Conservation (phyloP, 345 rosid genomes). For the Rhodomyrtus tomentosa region DNA sequence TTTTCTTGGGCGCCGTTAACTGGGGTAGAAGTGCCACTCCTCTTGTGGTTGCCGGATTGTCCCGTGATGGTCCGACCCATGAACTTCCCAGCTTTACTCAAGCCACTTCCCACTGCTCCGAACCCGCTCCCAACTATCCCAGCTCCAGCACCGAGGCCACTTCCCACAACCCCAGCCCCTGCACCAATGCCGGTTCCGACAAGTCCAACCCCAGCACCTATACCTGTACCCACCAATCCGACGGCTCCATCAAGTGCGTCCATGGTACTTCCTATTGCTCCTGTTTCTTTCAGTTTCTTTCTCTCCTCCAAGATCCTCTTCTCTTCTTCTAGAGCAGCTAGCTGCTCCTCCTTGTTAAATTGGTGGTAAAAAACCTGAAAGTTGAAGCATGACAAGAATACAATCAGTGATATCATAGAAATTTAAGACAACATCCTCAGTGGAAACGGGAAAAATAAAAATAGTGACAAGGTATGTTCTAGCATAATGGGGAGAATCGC, state of each 20-base stretch:
- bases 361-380: slow-evolving; percentile 58
- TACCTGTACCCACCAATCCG: slow-evolving; percentile 35
- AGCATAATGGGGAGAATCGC: background rate
- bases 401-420: background rate
- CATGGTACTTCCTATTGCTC: slow-evolving; percentile 91
- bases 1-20: slow-evolving; percentile 53
- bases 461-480: background rate
- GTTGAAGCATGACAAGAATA: background rate
- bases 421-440: background rate
- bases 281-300: slow-evolving; percentile 79
- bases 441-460: background rate
- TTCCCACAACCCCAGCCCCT: slow-evolving; percentile 61
- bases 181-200: slow-evolving; percentile 69
- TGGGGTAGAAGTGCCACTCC: slow-evolving; percentile 71
- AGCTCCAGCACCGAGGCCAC: slow-evolving; percentile 28
- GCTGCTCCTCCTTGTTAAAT: slow-evolving; percentile 68
- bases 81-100: slow-evolving; percentile 78
- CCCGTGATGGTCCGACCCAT: slow-evolving; percentile 83
- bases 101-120: slow-evolving; percentile 72
- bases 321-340: slow-evolving; percentile 78
- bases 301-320: slow-evolving; percentile 72
- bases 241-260: slow-evolving; percentile 75
- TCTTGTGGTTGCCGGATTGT: slow-evolving; percentile 45
- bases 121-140: slow-evolving; percentile 45
- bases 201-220: slow-evolving; percentile 63